Percentiles rank a stretch among this genome's conserved stretches.
Conservation (phyloP, 202 grass and related monocot species). For the Schoenoplectus tabernaemontani region DNA sequence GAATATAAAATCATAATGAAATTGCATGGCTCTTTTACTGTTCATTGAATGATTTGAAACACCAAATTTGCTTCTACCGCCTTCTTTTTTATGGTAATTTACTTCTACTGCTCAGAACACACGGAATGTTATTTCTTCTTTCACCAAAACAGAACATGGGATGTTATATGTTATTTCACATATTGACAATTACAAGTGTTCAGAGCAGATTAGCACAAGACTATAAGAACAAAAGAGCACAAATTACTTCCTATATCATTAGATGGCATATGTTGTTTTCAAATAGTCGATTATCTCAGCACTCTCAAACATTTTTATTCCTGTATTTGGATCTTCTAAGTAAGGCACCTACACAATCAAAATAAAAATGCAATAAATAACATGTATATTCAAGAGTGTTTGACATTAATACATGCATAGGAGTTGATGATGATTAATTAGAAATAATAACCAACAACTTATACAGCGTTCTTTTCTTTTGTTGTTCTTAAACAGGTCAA, state of each 20-base stretch:
- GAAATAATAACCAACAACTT: neutral
- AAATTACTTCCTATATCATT: neutral
- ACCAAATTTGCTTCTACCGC: too few species aligned
- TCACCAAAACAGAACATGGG: too few species aligned
- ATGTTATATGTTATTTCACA: neutral
- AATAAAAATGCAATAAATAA: neutral
- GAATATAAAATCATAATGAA: neutral
- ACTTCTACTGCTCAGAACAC: too few species aligned
- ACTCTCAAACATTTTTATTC: conserved; percentile 95
- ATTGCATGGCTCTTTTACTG: neutral
- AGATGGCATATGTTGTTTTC: conserved; percentile 48
- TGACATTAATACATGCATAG: neutral
- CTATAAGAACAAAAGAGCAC: neutral
- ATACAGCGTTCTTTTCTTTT: neutral
- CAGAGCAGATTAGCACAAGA: neutral
- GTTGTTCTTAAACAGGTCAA: neutral
- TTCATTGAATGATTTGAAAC: neutral
- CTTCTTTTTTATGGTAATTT: too few species aligned
- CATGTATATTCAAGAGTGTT: neutral
- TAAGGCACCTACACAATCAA: conserved; percentile 57
- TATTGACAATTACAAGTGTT: neutral
- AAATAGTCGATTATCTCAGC: conserved; percentile 72
- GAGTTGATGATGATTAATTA: neutral
- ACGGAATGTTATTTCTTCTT: too few species aligned
- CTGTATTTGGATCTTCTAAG: conserved; percentile 90